A percentile compares a stretch with the other conserved stretches of the same genome.
phyloP scores from a whole-genome alignment of 2,329 filamentous ascomycete species.

The Pseudogymnoascus verrucosus region DNA sequence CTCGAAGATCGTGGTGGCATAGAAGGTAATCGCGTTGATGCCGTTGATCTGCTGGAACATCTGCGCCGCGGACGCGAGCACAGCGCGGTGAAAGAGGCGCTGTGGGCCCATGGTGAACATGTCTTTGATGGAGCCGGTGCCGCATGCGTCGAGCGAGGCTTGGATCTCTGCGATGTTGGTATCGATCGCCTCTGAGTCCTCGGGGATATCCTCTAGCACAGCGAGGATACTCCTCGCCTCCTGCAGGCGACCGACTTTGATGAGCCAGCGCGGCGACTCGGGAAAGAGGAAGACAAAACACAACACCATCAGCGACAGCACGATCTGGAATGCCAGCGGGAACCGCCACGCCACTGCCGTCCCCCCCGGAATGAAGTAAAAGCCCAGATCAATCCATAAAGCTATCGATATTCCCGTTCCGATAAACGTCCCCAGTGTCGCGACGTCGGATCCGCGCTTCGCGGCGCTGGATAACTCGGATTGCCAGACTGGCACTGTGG shows the following conservation, averaged over 20 bases:
- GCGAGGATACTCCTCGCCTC: slow-evolving; percentile 30
- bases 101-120: slow-evolving; percentile 40
- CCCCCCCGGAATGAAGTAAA: slow-evolving; percentile 27
- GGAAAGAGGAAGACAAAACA: slow-evolving; percentile 29
- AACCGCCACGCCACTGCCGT: slow-evolving; percentile 29
- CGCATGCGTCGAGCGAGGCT: slow-evolving; percentile 49
- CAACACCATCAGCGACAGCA: slow-evolving; percentile 29
- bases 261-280: slow-evolving; percentile 32
- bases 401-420: slow-evolving; percentile 32
- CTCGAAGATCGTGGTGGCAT: slow-evolving; percentile 42
- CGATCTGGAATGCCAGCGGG: slow-evolving; percentile 30
- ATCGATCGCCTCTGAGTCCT: slow-evolving; percentile 15
- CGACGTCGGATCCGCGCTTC: slow-evolving; percentile 37
- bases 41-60: slow-evolving; percentile 42
- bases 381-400: slow-evolving; percentile 40
- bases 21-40: slow-evolving; percentile 34
- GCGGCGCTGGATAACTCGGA: slow-evolving; percentile 32
- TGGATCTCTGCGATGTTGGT: slow-evolving; percentile 34
- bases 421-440: slow-evolving; percentile 31
- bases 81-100: slow-evolving; percentile 41
- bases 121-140: slow-evolving; percentile 33
- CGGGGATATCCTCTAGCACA: slow-evolving; percentile 33
- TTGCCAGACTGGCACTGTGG: slow-evolving; percentile 36
- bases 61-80: slow-evolving; percentile 38
- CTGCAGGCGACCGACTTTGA: slow-evolving; percentile 28